Evolutionary conservation across 371 early-diverging fungal genomes (phyloP).

Genomic region (Mucor piriformis): DNA sequence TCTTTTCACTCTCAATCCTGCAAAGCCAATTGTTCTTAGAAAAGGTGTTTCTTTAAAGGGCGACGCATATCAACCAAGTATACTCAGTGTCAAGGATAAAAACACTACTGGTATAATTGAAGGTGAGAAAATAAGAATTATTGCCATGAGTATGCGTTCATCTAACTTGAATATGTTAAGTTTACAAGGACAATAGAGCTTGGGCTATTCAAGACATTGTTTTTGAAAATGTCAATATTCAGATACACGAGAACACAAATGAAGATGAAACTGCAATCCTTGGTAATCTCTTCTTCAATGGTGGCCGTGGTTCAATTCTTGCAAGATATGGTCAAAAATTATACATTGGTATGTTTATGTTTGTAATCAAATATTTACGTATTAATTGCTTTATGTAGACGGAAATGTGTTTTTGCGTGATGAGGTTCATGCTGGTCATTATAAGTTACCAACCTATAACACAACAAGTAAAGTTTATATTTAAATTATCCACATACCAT

Average conservation of each 20-base stretch:
- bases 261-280: slow-evolving; percentile 36
- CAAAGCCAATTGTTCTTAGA: slow-evolving; percentile 19
- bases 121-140: slow-evolving; percentile 5
- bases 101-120: slow-evolving; percentile 16
- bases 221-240: slow-evolving; percentile 47
- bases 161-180: neutral
- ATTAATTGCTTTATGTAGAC: slow-evolving; percentile 21
- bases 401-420: slow-evolving; percentile 50
- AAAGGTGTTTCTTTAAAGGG: slow-evolving; percentile 28
- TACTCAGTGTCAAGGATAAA: slow-evolving; percentile 11
- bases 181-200: slow-evolving; percentile 10
- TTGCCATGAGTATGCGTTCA: neutral
- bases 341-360: slow-evolving; percentile 32
- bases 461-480: slow-evolving; percentile 32
- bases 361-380: neutral
- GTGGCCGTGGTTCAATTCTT: slow-evolving; percentile 37
- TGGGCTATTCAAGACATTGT: slow-evolving; percentile 48
- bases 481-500: neutral
- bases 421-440: slow-evolving; percentile 27
- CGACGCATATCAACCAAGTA: slow-evolving; percentile 11
- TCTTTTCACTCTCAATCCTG: slow-evolving; percentile 25
- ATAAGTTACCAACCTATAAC: slow-evolving; percentile 27
- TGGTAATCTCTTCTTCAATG: slow-evolving; percentile 44
- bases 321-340: slow-evolving; percentile 31
- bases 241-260: slow-evolving; percentile 26